Conservation (phyloP, 2,329 filamentous ascomycete genomes). For the Alternaria brassicicola region DNA sequence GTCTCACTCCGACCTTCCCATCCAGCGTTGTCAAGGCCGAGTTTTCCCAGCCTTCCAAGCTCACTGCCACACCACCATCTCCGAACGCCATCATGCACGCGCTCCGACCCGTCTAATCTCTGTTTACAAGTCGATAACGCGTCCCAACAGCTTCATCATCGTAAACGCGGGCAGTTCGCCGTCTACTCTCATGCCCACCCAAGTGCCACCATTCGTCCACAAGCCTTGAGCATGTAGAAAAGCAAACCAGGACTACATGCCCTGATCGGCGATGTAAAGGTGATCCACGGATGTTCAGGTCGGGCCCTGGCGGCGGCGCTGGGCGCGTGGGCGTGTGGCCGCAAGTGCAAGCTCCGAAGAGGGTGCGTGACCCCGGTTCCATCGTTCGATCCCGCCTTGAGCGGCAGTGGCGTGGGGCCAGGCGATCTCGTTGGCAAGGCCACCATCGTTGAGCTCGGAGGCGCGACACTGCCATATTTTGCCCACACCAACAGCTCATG, state of each 20-base stretch:
- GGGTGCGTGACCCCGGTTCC: slow-evolving; percentile 1
- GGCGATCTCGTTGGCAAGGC: not conserved
- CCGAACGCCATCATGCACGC: slow-evolving; percentile 6
- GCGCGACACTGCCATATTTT: not conserved
- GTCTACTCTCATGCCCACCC: not conserved
- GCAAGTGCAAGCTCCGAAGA: not conserved
- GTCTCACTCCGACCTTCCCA: not conserved
- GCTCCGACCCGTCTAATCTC: not conserved
- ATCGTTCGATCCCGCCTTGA: slow-evolving; percentile 3
- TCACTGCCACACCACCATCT: slow-evolving; percentile 1
- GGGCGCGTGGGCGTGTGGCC: not conserved
- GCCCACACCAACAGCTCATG: not conserved
- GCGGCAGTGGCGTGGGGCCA: slow-evolving; percentile 13
- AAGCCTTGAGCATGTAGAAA: not conserved
- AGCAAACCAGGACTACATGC: not conserved
- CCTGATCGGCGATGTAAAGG: not conserved
- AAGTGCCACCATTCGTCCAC: not conserved
- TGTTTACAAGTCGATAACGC: not conserved
- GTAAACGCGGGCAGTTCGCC: not conserved
- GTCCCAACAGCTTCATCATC: not conserved
- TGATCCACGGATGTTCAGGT: slow-evolving; percentile 6
- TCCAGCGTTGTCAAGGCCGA: not conserved
- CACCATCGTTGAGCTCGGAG: not conserved
- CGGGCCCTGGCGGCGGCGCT: slow-evolving; percentile 1
- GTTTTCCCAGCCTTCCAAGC: slow-evolving; percentile 6